Base-by-base conservation (phyloP, 2,329 filamentous ascomycete species). In the Biscogniauxia marginata region DNA sequence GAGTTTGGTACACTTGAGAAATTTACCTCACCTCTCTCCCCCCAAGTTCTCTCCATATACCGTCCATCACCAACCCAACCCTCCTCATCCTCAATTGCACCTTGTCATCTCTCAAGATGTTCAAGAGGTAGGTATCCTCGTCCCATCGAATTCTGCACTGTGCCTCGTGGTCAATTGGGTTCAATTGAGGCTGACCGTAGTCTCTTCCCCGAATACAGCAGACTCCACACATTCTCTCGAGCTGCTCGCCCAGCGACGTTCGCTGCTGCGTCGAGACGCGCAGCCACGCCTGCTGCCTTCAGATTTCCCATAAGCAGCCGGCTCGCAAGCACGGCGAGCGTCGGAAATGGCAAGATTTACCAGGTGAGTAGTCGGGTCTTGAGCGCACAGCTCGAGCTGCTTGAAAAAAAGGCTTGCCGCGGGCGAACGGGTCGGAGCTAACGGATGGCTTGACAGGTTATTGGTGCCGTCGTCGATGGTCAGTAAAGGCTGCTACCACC, bases 401-500 rank as follows among this genome's bases (percentile, higher is more conserved):
- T 67, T 50, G 58, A 52, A 46, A 45, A 54, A 50, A 51, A 46
- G 7, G 46, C 23, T 34, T 50, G 46, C 46, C 23, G 23, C 23
- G 46, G 23, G 21, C 46, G n/a, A 24, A 22, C 46, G 46, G 50
- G 56, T 53, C 46, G 60, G 57, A 62, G 67, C 71, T 76, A 70
- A 77, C 70, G 67, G 75, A 81, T 75, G 87, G 84, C 78, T 74
- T 80, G 85, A 75, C 81, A 92, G 82, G 93, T 97, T 79, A 97
- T 97, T 82, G 93, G 95, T 90, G 93, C 95, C 83, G 93, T 98
- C 77, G 95, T 98, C 72, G 95, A 98, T 82, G 92, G 91, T 96
- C 84, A 82, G 90, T 84, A 52, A 55, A 59, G 48, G 24, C 53
- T 70, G 60, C 59, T 54, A 59, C 52, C 59, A 59, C 46, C 39